Conservation (phyloP, 2,329 filamentous ascomycete genomes). For the Coniochaeta hoffmannii region DNA sequence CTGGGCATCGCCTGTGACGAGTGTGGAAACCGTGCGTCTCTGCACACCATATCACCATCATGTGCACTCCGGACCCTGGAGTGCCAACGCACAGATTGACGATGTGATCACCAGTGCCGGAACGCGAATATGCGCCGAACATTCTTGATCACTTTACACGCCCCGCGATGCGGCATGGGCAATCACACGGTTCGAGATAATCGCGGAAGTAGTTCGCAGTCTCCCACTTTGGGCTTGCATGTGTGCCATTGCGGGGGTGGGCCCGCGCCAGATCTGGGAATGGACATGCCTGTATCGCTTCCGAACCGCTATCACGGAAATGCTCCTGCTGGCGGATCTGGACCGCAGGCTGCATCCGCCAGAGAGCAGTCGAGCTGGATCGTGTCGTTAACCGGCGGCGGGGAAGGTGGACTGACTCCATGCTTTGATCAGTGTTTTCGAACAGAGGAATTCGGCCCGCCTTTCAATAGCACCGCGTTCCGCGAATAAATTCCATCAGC, state of each 20-base stretch:
- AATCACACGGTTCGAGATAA: neutral
- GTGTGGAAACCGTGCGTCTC: neutral
- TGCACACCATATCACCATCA: conserved; percentile 1
- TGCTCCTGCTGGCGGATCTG: neutral
- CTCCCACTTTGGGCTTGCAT: conserved; percentile 1
- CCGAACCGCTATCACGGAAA: neutral
- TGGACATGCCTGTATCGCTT: neutral
- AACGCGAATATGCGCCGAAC: neutral
- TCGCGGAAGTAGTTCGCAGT: neutral
- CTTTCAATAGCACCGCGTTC: no score
- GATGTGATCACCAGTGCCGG: neutral
- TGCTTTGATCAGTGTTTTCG: neutral
- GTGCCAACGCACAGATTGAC: neutral
- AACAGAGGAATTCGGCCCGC: no score
- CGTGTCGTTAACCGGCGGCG: neutral
- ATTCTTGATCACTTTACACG: neutral
- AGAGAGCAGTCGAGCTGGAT: neutral
- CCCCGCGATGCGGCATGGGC: neutral
- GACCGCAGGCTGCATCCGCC: neutral
- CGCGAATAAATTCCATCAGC: no score
- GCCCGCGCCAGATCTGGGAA: neutral
- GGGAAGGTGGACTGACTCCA: neutral
- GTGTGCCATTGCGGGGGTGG: neutral
- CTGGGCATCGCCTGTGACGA: neutral
- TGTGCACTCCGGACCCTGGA: neutral